Conservation (phyloP, 768 basidiomycete species). For the Kwoniella sp. region DNA sequence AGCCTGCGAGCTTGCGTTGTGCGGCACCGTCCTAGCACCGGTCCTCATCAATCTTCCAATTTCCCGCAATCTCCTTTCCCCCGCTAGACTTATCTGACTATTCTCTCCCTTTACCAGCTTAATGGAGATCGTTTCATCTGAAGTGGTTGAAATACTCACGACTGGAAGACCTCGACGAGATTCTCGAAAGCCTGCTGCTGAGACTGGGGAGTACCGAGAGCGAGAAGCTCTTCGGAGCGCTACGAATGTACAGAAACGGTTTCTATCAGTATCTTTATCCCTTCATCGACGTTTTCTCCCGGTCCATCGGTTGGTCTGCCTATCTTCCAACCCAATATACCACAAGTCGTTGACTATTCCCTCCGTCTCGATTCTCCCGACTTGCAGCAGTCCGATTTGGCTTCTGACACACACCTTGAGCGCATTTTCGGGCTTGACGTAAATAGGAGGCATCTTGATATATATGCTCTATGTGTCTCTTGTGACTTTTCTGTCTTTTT, state of each 20-base stretch:
- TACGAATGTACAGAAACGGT: constrained; percentile 9
- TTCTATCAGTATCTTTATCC: not conserved
- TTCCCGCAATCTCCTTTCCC: no score
- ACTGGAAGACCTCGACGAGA: constrained; percentile 53
- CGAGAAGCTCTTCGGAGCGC: constrained; percentile 55
- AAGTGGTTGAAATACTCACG: constrained; percentile 35
- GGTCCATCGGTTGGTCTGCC: no score
- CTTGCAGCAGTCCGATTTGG: no score
- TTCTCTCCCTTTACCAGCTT: not conserved
- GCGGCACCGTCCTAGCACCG: no score
- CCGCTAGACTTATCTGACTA: no score
- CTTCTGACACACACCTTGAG: constrained; percentile 49
- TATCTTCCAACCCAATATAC: no score
- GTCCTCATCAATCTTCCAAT: no score
- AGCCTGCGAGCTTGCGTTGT: no score
- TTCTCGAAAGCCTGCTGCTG: constrained; percentile 54
- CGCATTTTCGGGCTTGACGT: constrained; percentile 56
- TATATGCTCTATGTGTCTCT: constrained; percentile 3
- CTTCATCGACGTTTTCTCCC: no score
- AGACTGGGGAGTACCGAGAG: constrained; percentile 52
- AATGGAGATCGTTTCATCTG: not conserved
- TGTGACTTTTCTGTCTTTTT: not conserved
- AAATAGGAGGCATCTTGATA: constrained; percentile 50
- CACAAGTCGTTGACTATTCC: no score
- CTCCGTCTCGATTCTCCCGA: no score